Percentiles rank a stretch among this genome's conserved stretches.
Conservation (phyloP, 2,329 filamentous ascomycete species). For the Ciborinia camelliae region DNA sequence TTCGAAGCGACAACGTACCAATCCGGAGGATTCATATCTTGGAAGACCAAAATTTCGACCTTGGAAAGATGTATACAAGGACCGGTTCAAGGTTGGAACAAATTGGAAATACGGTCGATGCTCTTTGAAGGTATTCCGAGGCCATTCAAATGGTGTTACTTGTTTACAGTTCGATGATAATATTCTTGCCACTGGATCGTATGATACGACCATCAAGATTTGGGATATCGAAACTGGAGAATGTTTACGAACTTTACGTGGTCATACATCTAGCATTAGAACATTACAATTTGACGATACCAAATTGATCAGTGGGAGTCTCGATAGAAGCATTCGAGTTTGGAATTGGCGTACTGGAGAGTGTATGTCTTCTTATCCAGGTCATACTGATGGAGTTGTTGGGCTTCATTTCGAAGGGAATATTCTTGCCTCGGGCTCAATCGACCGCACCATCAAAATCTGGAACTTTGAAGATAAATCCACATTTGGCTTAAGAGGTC, state of each 20-base stretch:
- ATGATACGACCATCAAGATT: slow-evolving; percentile 91
- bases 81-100: slow-evolving; percentile 89
- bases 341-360: slow-evolving; percentile 97
- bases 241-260: slow-evolving; percentile 77
- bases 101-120: slow-evolving; percentile 98
- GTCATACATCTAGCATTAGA: slow-evolving; percentile 79
- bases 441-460: slow-evolving; percentile 85
- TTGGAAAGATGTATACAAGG: slow-evolving; percentile 97
- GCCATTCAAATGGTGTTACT: slow-evolving; percentile 81
- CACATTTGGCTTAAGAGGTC: slow-evolving; percentile 75
- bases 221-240: slow-evolving; percentile 91
- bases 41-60: slow-evolving; percentile 57
- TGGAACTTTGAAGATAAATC: slow-evolving; percentile 88
- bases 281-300: slow-evolving; percentile 90
- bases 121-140: slow-evolving; percentile 77
- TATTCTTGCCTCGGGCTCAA: slow-evolving; percentile 81
- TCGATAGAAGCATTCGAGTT: slow-evolving; percentile 83
- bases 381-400: slow-evolving; percentile 79
- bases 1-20: slow-evolving; percentile 31
- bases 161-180: slow-evolving; percentile 73
- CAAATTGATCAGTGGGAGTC: slow-evolving; percentile 84
- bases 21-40: slow-evolving; percentile 28
- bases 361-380: slow-evolving; percentile 75
- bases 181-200: slow-evolving; percentile 88
- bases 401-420: slow-evolving; percentile 83